A percentile compares a stretch with the other conserved stretches of the same genome.
phyloP scores from a whole-genome alignment of 345 rosid genomes.

The Turritis glabra region DNA sequence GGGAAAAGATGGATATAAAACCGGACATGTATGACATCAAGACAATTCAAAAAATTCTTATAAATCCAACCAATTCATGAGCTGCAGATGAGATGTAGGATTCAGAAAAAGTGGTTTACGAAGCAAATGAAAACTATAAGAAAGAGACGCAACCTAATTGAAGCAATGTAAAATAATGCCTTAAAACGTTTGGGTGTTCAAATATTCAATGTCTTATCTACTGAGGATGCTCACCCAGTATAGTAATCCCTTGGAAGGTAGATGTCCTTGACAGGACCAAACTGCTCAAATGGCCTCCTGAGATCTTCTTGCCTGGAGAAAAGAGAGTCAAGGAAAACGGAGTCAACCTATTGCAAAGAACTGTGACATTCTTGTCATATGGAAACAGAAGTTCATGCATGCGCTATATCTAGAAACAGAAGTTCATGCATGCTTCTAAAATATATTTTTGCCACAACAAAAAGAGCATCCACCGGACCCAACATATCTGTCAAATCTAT shows the following conservation, averaged over 20 bases:
- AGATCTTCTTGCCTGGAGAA: slow-evolving; percentile 79
- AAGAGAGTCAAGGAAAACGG: neutral
- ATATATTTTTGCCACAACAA: neutral
- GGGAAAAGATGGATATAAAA: neutral
- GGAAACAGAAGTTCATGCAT: neutral
- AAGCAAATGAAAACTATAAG: neutral
- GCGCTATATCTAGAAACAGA: neutral
- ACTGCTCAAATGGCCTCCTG: slow-evolving; percentile 78
- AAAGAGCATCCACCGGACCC: neutral
- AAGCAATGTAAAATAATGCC: neutral
- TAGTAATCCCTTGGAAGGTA: slow-evolving; percentile 91
- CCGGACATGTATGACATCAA: neutral
- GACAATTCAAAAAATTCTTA: neutral
- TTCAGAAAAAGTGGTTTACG: neutral
- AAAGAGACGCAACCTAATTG: neutral
- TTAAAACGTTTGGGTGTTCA: neutral
- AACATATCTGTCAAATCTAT: slow-evolving; percentile 2
- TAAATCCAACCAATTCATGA: slow-evolving; percentile 10
- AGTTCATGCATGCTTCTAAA: neutral
- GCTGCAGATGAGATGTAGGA: neutral
- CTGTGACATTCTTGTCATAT: neutral
- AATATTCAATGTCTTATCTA: neutral
- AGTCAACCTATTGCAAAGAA: neutral
- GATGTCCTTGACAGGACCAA: slow-evolving; percentile 85
- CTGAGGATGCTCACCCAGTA: slow-evolving; percentile 65